Percentiles rank a stretch among this genome's conserved stretches.
Evolutionary conservation across 2,329 filamentous ascomycete species (phyloP).

Genomic region (Fonsecaea pugnacius): DNA sequence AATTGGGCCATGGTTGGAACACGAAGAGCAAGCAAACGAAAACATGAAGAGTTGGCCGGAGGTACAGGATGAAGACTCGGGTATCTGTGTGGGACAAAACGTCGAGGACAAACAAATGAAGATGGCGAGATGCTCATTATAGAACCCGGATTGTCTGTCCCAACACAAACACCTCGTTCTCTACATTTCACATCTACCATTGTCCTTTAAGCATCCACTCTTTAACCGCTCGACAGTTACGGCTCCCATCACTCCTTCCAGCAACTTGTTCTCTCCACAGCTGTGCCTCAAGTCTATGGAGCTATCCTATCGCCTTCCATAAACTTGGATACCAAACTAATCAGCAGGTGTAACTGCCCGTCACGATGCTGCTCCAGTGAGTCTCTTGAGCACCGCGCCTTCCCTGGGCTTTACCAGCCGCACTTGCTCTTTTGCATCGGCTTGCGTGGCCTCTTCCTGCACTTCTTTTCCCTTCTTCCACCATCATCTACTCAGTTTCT

Average conservation of each 20-base stretch:
- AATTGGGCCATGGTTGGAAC: background rate
- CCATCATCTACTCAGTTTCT: background rate
- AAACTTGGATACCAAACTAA: background rate
- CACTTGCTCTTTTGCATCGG: background rate
- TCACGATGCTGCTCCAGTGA: background rate
- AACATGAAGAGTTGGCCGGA: background rate
- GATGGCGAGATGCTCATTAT: background rate
- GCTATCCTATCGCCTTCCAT: background rate
- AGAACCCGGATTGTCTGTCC: background rate
- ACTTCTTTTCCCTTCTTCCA: background rate
- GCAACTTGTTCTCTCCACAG: background rate
- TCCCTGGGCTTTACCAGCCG: background rate
- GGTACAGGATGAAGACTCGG: background rate
- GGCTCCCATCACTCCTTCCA: background rate
- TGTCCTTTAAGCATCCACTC: background rate
- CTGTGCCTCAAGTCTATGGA: background rate
- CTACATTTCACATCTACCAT: background rate
- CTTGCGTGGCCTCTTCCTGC: constrained; percentile 1
- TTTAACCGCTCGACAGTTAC: background rate
- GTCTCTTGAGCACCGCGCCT: background rate
- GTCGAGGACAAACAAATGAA: constrained; percentile 15
- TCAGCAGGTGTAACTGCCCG: background rate
- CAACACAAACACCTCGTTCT: background rate
- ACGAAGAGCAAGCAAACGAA: background rate
- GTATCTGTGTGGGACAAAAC: constrained; percentile 10